Conservation (phyloP, 345 rosid species). For the Adansonia digitata region DNA sequence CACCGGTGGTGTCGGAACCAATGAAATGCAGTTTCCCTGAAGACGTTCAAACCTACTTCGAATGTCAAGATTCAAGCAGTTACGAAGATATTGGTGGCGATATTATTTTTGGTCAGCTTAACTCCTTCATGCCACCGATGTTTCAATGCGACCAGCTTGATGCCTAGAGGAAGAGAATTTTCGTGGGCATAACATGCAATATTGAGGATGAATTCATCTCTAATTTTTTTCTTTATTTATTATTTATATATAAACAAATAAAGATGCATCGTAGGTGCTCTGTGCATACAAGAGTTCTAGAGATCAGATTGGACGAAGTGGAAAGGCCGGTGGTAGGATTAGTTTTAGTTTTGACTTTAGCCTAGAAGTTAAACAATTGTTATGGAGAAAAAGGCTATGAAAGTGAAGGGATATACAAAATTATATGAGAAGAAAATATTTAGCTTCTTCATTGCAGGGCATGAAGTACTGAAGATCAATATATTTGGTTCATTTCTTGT, state of each 20-base stretch:
- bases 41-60: slow-evolving; percentile 68
- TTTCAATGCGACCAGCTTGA: slow-evolving; percentile 55
- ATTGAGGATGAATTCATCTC: too few species aligned
- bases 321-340: too few species aligned
- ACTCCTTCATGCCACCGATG: slow-evolving; percentile 39
- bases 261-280: not conserved
- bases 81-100: slow-evolving; percentile 40
- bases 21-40: slow-evolving; percentile 65
- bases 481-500: too few species aligned
- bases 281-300: not conserved
- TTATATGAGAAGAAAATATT: too few species aligned
- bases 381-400: not conserved
- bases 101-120: slow-evolving; percentile 50
- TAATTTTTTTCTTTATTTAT: too few species aligned
- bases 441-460: not conserved
- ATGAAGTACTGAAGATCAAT: too few species aligned
- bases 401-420: not conserved
- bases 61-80: slow-evolving; percentile 49
- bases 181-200: too few species aligned
- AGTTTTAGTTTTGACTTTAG: not conserved
- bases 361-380: not conserved
- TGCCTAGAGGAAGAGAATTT: slow-evolving; percentile 5
- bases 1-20: slow-evolving; percentile 19
- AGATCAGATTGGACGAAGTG: not conserved
- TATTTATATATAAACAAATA: not conserved